These are phyloP conservation scores for Tetrahymena malaccensis DNA, from an alignment of 73 alveolate genomes.

Conservation along the genomic window DNA sequence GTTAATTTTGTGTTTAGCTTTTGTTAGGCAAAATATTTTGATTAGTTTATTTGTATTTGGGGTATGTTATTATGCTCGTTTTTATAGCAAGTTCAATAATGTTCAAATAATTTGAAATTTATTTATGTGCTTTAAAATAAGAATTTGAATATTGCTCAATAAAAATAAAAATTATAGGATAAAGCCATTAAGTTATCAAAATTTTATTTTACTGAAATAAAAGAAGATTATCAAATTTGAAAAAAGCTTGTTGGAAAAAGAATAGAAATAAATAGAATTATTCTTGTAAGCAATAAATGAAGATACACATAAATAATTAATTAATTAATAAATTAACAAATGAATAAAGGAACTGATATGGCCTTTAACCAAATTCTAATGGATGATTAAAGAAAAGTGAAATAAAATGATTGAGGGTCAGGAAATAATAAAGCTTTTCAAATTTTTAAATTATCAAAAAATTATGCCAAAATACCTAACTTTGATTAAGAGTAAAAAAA, in stretches of 20 bases:
- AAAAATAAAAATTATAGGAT: too few species aligned
- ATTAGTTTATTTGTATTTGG: too few species aligned
- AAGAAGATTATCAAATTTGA: neutral
- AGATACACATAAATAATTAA: neutral
- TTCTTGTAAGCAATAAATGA: neutral
- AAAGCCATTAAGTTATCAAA: neutral
- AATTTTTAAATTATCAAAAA: neutral
- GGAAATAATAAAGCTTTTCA: neutral
- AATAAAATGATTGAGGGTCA: neutral
- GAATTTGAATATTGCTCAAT: too few species aligned
- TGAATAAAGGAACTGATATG: neutral
- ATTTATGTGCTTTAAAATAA: too few species aligned
- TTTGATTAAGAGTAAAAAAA: neutral
- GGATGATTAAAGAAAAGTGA: neutral
- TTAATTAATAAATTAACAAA: neutral
- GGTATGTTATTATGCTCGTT: too few species aligned
- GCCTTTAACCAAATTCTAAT: neutral
- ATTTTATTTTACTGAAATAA: neutral
- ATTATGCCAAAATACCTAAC: neutral
- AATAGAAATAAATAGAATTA: neutral
- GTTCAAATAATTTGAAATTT: too few species aligned
- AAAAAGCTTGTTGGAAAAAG: neutral
- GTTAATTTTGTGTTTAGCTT: too few species aligned
- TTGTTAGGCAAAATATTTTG: too few species aligned
- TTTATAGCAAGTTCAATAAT: too few species aligned